Percentiles rank a stretch among this genome's conserved stretches.
Conservation (phyloP, 164 flowering plant species). For the Houttuynia cordata region DNA sequence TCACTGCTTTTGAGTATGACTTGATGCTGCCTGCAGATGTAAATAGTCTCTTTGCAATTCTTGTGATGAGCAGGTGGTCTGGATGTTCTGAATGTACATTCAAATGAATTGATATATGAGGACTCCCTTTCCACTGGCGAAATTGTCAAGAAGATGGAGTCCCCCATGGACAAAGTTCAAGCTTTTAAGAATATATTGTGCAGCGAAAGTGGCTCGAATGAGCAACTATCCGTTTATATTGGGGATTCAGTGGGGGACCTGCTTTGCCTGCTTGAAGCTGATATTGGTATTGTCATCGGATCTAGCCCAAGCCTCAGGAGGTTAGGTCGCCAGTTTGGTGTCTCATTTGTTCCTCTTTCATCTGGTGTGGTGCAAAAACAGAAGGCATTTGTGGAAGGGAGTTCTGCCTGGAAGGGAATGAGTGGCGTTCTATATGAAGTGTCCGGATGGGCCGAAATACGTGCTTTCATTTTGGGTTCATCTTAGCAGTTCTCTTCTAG, state of each 20-base stretch:
- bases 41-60: background rate
- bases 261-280: slow-evolving; percentile 29
- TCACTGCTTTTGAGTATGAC: background rate
- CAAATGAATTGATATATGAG: slow-evolving; percentile 24
- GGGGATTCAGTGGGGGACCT: slow-evolving; percentile 28
- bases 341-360: slow-evolving; percentile 23
- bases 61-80: slow-evolving; percentile 19
- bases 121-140: slow-evolving; percentile 25
- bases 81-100: slow-evolving; percentile 18
- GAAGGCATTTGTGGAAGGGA: slow-evolving; percentile 12
- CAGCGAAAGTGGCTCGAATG: slow-evolving; percentile 3
- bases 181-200: slow-evolving; percentile 17
- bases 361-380: slow-evolving; percentile 26
- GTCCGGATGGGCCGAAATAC: slow-evolving; percentile 28
- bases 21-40: background rate
- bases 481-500: background rate
- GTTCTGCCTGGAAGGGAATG: slow-evolving; percentile 16
- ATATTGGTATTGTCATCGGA: slow-evolving; percentile 26
- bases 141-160: slow-evolving; percentile 19
- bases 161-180: slow-evolving; percentile 26
- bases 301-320: slow-evolving; percentile 23
- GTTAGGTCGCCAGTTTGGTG: slow-evolving; percentile 20
- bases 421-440: slow-evolving; percentile 25
- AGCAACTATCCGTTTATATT: slow-evolving; percentile 20
- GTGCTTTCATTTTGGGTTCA: slow-evolving; percentile 24